These are phyloP conservation scores for Spinacia oleracea DNA, from an alignment of 179 eudicot genomes.

Conservation along the genomic window DNA sequence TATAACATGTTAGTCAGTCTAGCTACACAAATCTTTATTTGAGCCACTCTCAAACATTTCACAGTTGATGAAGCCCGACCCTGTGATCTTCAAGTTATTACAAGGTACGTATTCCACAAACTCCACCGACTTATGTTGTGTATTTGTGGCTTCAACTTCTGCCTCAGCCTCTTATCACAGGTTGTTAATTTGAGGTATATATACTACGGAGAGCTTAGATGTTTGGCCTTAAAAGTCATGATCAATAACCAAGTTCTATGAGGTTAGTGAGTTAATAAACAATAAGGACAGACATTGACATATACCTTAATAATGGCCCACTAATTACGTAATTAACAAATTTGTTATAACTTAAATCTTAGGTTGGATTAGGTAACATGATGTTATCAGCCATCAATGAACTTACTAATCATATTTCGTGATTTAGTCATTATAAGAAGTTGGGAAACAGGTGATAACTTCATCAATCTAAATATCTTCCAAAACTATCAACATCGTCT, in stretches of 20 bases:
- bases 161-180: too few species aligned
- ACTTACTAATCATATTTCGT: background rate
- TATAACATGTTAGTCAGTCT: too few species aligned
- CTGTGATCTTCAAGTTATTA: too few species aligned
- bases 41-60: too few species aligned
- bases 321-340: background rate
- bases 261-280: background rate
- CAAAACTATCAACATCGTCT: background rate
- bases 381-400: background rate
- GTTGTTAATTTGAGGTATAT: too few species aligned
- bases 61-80: too few species aligned
- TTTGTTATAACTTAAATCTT: background rate
- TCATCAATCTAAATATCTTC: background rate
- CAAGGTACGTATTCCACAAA: too few species aligned
- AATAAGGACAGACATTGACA: background rate
- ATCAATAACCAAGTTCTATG: background rate
- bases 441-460: background rate
- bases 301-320: background rate
- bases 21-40: too few species aligned
- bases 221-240: background rate
- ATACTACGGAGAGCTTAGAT: too few species aligned
- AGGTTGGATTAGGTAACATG: conserved; percentile 14
- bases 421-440: background rate
- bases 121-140: too few species aligned
- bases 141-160: too few species aligned